These are phyloP conservation scores for Fimicolochytrium jonesii DNA, from an alignment of 192 early-diverging fungal species.

Conservation along the genomic window DNA sequence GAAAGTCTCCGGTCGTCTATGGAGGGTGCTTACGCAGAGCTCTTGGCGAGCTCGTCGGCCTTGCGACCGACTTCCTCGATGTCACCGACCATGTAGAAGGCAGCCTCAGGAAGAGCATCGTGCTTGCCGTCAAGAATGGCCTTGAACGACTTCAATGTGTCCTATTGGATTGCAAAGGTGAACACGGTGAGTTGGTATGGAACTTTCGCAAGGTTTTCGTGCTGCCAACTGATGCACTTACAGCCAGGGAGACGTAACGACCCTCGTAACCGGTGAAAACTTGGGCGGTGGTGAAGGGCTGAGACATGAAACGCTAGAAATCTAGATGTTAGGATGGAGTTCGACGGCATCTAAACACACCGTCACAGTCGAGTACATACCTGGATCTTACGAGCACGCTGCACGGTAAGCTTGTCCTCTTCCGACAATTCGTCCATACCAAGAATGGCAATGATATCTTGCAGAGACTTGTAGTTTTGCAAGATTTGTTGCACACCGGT, in stretches of 20 bases:
- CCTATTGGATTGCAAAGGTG: conserved; percentile 48
- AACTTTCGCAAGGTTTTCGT: background rate
- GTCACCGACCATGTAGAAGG: conserved; percentile 98
- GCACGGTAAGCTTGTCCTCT: conserved; percentile 97
- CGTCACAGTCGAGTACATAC: no score
- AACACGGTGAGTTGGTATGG: background rate
- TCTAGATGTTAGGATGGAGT: background rate
- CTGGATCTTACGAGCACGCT: conserved; percentile 99
- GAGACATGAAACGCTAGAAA: conserved; percentile 86
- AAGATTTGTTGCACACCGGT: conserved; percentile 92
- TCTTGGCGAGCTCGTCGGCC: conserved; percentile 78
- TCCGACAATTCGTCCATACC: conserved; percentile 99
- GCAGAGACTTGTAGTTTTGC: conserved; percentile 98
- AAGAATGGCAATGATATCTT: conserved; percentile 99
- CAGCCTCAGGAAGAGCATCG: conserved; percentile 89
- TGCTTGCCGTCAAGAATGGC: conserved; percentile 97
- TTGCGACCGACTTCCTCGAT: conserved; percentile 91
- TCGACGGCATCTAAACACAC: no score
- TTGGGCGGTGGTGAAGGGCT: conserved; percentile 95
- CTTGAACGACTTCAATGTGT: conserved; percentile 96
- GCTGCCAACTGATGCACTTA: no score
- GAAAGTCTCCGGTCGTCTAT: no score
- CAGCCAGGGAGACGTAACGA: conserved; percentile 72
- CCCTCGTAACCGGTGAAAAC: conserved; percentile 98
- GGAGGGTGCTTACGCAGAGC: conserved; percentile 30